Conservation (phyloP, 306 rosid genomes). For the Cucurbita ficifolia region DNA sequence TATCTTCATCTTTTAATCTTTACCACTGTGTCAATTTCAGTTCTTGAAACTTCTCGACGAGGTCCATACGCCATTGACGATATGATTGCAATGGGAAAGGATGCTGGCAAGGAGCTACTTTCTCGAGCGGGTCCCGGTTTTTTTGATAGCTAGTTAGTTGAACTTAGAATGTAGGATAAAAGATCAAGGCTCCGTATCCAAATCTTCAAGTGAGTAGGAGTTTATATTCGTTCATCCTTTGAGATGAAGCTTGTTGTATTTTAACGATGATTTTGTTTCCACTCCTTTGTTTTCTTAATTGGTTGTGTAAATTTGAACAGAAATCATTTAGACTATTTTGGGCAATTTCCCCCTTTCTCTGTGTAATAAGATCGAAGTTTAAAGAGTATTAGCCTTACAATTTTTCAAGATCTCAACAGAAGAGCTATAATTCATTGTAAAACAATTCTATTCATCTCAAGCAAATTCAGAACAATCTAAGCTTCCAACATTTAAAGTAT, state of each 20-base stretch:
- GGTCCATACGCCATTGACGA: slow-evolving; percentile 51
- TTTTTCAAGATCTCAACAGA: not conserved
- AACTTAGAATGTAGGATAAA: not conserved
- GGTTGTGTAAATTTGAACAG: slow-evolving; percentile 7
- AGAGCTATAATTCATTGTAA: not conserved
- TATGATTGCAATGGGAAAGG: slow-evolving; percentile 68
- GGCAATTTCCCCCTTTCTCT: not conserved
- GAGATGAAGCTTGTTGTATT: slow-evolving; percentile 1
- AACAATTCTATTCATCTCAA: not conserved
- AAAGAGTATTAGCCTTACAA: too few relatives aligned
- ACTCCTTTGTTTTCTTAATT: not conserved
- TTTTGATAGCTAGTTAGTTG: slow-evolving; percentile 28
- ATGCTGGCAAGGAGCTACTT: slow-evolving; percentile 81
- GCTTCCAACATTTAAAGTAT: not conserved
- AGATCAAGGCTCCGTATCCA: slow-evolving; percentile 1
- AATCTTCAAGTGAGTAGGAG: not conserved
- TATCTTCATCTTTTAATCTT: not conserved
- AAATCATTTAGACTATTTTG: not conserved
- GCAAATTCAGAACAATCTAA: not conserved
- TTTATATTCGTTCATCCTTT: not conserved
- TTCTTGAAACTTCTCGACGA: slow-evolving; percentile 65
- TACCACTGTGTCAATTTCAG: slow-evolving; percentile 15
- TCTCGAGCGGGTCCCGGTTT: slow-evolving; percentile 70
- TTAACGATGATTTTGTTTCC: not conserved
- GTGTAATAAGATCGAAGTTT: not conserved